Base-by-base conservation (phyloP, 2,329 filamentous ascomycete species). In the Daldinia eschscholtzii region DNA sequence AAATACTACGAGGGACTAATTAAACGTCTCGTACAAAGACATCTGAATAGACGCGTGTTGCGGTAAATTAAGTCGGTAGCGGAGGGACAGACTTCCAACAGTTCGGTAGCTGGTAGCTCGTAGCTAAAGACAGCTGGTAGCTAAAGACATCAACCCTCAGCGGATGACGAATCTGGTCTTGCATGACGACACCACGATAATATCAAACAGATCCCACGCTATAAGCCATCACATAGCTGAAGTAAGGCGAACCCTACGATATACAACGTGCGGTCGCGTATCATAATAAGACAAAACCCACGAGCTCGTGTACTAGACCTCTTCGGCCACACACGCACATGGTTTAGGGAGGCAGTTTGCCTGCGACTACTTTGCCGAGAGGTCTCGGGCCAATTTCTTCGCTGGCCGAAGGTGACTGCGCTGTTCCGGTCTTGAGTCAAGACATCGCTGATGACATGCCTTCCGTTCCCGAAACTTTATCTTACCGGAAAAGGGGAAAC, bases 231-330 rank as follows among this genome's bases (percentile, higher is more conserved):
- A 23, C 7, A 6, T 55, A 56, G 56, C 53, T 44, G 37, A 52
- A 65, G 37, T 52, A 56, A 33, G 33, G 50, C 39, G 44, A 55
- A 67, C 48, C 57, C 48, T 44, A 64, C 52, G 59, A 64, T 39
- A 61, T 59, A 58, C 69, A 69, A 65, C 66, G 69, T 66, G 61
- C 39, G 44, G 15, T 44, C 33, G 52, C 62, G 59, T 59, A 64
- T 60, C 55, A 58, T 41, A 55, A 69, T 71, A 67, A 71, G 66
- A 71, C 69, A 71, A 67, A 62, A 63, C 20, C 69, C 69, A 71
- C 66, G 69, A 69, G 69, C 53, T 67, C 53, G 59, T 63, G 63
- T 69, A 71, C 52, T 57, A 53, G 66, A 56, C 62, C 52, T 57
- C 39, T 55, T 52, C 61, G 57, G 63, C 69, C 46, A 56, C 35